Evolutionary conservation across 345 rosid species (phyloP).

Genomic region (Euphorbia peplus): DNA sequence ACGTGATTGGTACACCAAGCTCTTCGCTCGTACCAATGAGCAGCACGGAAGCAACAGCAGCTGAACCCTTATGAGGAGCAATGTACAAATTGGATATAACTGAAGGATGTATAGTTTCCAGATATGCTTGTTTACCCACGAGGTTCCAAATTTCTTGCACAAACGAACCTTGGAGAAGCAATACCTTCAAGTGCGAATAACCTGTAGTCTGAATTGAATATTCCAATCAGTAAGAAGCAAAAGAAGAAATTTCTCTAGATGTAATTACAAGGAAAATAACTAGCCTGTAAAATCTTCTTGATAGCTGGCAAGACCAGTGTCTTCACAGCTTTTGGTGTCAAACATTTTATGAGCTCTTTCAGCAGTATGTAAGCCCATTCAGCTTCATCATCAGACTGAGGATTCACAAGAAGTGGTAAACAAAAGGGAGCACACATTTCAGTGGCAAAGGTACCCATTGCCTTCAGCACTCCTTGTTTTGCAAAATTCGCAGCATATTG

Average conservation of each 20-base stretch:
- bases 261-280: slow-evolving; percentile 31
- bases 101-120: slow-evolving; percentile 68
- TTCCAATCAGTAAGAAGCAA: slow-evolving; percentile 25
- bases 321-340: slow-evolving; percentile 66
- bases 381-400: slow-evolving; percentile 62
- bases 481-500: slow-evolving; percentile 78
- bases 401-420: slow-evolving; percentile 59
- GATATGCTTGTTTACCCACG: slow-evolving; percentile 73
- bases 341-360: slow-evolving; percentile 68
- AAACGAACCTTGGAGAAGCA: slow-evolving; percentile 91
- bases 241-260: slow-evolving; percentile 12
- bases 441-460: slow-evolving; percentile 80
- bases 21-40: slow-evolving; percentile 91
- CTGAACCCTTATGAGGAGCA: slow-evolving; percentile 74
- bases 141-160: slow-evolving; percentile 77
- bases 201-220: slow-evolving; percentile 70
- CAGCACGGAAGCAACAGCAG: slow-evolving; percentile 87
- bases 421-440: slow-evolving; percentile 77
- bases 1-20: slow-evolving; percentile 81
- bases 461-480: slow-evolving; percentile 77
- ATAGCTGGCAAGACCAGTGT: slow-evolving; percentile 64
- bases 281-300: slow-evolving; percentile 88
- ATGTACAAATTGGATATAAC: slow-evolving; percentile 72
- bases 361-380: slow-evolving; percentile 76
- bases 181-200: slow-evolving; percentile 83